A percentile compares a stretch with the other conserved stretches of the same genome.
These are phyloP conservation scores for Strigomonas oncopelti DNA, from an alignment of 208 protist species.

Conservation along the genomic window DNA sequence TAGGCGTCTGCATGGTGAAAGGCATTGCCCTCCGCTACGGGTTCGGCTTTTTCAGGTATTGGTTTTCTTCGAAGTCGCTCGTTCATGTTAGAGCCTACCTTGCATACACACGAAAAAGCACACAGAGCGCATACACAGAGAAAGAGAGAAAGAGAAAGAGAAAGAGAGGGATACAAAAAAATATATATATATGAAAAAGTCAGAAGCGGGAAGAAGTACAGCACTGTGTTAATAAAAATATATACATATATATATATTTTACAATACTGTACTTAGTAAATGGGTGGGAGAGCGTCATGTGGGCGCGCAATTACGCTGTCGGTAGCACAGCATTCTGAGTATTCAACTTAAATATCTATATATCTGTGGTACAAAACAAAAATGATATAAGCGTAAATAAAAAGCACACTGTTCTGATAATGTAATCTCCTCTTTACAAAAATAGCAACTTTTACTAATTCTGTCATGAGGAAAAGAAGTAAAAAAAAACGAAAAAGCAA, in stretches of 20 bases:
- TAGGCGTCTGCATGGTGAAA: not conserved
- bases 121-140: not conserved
- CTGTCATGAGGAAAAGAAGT: no score
- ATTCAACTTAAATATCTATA: no score
- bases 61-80: not conserved
- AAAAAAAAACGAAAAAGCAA: no score
- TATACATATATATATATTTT: conserved; percentile 2
- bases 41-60: not conserved
- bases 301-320: no score
- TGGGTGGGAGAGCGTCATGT: no score
- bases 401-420: not conserved
- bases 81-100: no score
- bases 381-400: not conserved
- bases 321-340: no score
- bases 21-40: not conserved
- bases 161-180: not conserved
- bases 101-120: not conserved
- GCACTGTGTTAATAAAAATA: not conserved
- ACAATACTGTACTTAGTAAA: not conserved
- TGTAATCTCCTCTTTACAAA: not conserved
- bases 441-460: no score
- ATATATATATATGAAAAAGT: not conserved
- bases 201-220: not conserved
- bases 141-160: not conserved
- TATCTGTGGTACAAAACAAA: not conserved